These are phyloP conservation scores for Selaginella tamariscina DNA, from an alignment of 75 land plant genomes.

Conservation along the genomic window DNA sequence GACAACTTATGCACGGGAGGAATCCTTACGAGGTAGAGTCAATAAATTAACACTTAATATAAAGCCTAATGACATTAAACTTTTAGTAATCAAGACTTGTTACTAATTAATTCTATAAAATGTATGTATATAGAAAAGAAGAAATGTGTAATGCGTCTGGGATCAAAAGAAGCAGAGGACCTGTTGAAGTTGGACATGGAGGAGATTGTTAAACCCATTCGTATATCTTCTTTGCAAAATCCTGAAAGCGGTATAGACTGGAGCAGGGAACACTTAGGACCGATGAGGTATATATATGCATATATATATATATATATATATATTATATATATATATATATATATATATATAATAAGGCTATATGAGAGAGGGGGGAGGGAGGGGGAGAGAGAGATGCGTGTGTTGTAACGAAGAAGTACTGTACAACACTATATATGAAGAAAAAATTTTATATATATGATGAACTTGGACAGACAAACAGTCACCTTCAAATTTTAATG, in stretches of 20 bases:
- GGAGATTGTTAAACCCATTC: background rate
- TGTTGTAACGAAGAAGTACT: background rate
- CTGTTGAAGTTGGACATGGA: background rate
- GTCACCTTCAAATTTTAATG: background rate
- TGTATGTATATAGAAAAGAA: background rate
- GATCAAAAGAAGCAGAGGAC: background rate
- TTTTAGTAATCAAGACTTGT: too few relatives aligned
- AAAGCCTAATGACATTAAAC: too few relatives aligned
- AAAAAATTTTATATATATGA: background rate
- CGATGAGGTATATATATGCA: slow-evolving; percentile 25
- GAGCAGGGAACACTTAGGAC: slow-evolving; percentile 22
- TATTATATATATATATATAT: background rate
- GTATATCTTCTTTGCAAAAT: background rate
- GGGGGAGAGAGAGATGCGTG: too few relatives aligned
- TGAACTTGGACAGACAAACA: background rate
- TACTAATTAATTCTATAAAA: too few relatives aligned
- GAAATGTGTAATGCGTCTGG: background rate
- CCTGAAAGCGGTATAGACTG: background rate
- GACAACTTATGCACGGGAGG: too few relatives aligned
- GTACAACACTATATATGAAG: background rate
- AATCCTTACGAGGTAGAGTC: too few relatives aligned
- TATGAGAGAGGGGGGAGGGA: too few relatives aligned
- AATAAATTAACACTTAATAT: too few relatives aligned
- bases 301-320: too few relatives aligned
- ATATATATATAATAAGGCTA: background rate